phyloP scores from a whole-genome alignment of 2,329 filamentous ascomycete genomes.

The Cadophora sp. region DNA sequence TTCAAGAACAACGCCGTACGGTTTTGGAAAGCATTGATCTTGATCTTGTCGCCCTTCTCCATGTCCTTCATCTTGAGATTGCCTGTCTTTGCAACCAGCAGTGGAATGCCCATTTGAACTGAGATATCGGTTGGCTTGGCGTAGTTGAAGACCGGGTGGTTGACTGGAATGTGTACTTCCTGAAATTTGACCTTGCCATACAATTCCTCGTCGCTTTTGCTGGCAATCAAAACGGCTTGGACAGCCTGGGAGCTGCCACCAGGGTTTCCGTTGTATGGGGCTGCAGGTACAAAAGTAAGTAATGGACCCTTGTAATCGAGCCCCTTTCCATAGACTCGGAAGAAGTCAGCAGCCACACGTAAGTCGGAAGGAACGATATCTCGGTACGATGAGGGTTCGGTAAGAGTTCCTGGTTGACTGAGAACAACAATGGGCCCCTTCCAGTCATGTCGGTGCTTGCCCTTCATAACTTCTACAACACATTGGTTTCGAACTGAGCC shows the following conservation, averaged over 20 bases:
- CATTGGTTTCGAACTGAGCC: slow-evolving; percentile 1
- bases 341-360: background rate
- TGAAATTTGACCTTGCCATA: slow-evolving; percentile 1
- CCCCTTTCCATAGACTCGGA: background rate
- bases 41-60: background rate
- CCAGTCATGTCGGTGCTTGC: background rate
- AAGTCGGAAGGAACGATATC: slow-evolving; percentile 2
- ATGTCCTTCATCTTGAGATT: background rate
- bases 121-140: slow-evolving; percentile 16
- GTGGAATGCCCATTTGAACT: slow-evolving; percentile 3
- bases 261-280: too few relatives aligned
- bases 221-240: slow-evolving; percentile 1
- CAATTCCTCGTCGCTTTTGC: background rate
- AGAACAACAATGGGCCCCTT: slow-evolving; percentile 4
- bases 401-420: background rate
- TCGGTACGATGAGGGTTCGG: background rate
- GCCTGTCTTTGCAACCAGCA: slow-evolving; percentile 14
- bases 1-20: slow-evolving; percentile 13
- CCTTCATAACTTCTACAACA: background rate
- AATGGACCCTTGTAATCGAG: background rate
- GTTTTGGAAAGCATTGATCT: slow-evolving; percentile 13
- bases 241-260: background rate
- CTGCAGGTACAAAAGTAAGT: too few relatives aligned
- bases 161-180: background rate
- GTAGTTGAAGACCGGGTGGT: slow-evolving; percentile 9